A percentile compares a stretch with the other conserved stretches of the same genome.
These are phyloP conservation scores for Verticillium klebahnii DNA, from an alignment of 2,329 filamentous ascomycete genomes.

Conservation along the genomic window DNA sequence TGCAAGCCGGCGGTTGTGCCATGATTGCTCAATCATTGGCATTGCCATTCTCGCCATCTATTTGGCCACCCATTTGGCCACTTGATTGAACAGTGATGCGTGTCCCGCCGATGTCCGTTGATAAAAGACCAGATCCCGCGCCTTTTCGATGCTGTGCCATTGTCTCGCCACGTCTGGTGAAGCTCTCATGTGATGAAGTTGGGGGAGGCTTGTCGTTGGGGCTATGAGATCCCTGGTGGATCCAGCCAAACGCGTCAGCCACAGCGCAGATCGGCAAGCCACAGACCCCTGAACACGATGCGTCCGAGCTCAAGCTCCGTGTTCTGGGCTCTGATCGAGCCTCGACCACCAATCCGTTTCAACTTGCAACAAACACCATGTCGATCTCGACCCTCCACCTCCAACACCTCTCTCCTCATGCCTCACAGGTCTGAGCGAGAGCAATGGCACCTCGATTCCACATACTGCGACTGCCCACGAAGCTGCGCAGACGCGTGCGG, in stretches of 20 bases:
- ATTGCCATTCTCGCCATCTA: too few species aligned
- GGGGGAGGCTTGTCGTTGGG: not conserved
- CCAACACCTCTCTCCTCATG: not conserved
- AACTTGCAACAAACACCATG: not conserved
- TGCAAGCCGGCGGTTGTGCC: too few species aligned
- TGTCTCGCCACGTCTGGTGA: too few species aligned
- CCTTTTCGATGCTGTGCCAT: too few species aligned
- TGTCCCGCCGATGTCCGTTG: too few species aligned
- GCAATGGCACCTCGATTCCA: slow-evolving; percentile 30
- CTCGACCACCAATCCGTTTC: not conserved
- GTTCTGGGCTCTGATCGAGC: not conserved
- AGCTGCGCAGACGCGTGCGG: slow-evolving; percentile 52
- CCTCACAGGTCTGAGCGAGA: not conserved
- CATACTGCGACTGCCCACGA: slow-evolving; percentile 50
- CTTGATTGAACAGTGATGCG: too few species aligned
- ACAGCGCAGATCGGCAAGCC: not conserved
- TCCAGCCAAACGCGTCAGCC: not conserved
- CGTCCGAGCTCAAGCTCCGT: not conserved
- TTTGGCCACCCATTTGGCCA: too few species aligned
- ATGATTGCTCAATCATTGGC: too few species aligned
- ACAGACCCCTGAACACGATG: not conserved
- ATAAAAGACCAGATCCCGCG: too few species aligned
- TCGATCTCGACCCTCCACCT: too few species aligned
- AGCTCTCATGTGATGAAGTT: not conserved
- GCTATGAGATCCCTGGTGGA: not conserved